A percentile compares a stretch with the other conserved stretches of the same genome.
Conservation (phyloP, 2,329 filamentous ascomycete genomes). For the Tolypocladium ovalisporum region DNA sequence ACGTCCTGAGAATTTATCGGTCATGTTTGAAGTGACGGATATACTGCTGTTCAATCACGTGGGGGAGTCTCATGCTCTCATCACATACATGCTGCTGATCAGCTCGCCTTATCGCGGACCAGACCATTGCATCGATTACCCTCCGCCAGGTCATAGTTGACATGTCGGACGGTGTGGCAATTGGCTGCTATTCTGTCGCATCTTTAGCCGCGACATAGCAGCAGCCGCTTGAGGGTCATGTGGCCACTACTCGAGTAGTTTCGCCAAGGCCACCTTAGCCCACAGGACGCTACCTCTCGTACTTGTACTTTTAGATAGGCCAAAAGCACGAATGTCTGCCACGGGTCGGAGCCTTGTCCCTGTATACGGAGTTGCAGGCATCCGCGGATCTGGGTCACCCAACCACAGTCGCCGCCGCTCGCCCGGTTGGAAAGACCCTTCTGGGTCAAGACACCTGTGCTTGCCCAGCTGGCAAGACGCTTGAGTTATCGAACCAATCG, state of each 20-base stretch:
- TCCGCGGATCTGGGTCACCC: neutral
- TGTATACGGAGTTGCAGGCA: neutral
- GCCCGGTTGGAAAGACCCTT: neutral
- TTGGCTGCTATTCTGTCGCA: neutral
- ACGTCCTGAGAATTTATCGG: no score
- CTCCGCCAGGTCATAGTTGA: neutral
- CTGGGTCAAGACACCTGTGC: neutral
- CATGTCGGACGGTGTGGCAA: neutral
- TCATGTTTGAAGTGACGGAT: no score
- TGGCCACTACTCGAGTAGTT: neutral
- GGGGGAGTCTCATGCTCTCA: no score
- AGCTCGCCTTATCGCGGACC: no score
- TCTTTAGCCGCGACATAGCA: neutral
- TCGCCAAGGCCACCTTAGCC: neutral
- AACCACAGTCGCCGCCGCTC: neutral
- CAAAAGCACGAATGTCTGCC: neutral
- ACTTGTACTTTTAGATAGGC: neutral
- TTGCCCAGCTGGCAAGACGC: neutral
- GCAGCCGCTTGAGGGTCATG: neutral
- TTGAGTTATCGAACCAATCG: neutral
- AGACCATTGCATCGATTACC: no score
- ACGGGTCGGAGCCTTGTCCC: neutral
- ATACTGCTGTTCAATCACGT: no score
- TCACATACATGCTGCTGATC: no score
- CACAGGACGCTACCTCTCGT: neutral